These are phyloP conservation scores for Tolypocladium cylindrosporum DNA, from an alignment of 2,329 filamentous ascomycete species.

Conservation along the genomic window DNA sequence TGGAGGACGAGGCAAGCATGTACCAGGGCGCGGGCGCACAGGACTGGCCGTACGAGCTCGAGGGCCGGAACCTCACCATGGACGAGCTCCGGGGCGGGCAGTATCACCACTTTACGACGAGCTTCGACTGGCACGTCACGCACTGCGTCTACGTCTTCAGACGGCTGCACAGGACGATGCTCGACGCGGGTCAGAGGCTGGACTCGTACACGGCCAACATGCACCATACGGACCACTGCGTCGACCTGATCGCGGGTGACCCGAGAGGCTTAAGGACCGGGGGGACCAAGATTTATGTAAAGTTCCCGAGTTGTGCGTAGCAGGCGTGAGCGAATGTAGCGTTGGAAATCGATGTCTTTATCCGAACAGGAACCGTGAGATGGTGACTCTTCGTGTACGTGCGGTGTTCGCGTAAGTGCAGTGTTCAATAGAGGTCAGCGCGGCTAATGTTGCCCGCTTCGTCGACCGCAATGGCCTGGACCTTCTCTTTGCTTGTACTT, in stretches of 20 bases:
- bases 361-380: too few species aligned
- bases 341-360: too few species aligned
- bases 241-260: conserved; percentile 9
- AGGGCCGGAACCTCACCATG: conserved; percentile 8
- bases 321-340: not conserved
- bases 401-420: too few species aligned
- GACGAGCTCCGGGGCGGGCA: conserved; percentile 7
- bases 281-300: conserved; percentile 11
- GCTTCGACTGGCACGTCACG: conserved; percentile 11
- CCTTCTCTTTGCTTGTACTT: too few species aligned
- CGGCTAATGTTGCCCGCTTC: too few species aligned
- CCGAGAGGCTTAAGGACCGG: conserved; percentile 6
- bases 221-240: conserved; percentile 11
- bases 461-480: too few species aligned
- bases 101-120: conserved; percentile 8
- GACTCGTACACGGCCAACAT: conserved; percentile 12
- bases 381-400: too few species aligned
- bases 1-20: conserved; percentile 8
- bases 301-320: conserved; percentile 9
- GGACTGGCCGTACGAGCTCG: conserved; percentile 1
- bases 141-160: conserved; percentile 13
- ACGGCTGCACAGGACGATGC: conserved; percentile 9
- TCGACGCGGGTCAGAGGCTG: conserved; percentile 7
- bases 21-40: too few species aligned
- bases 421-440: too few species aligned